Percentiles rank a stretch among this genome's conserved stretches.
These are phyloP conservation scores for Hydnomerulius pinastri DNA, from an alignment of 768 basidiomycete species.

Conservation along the genomic window DNA sequence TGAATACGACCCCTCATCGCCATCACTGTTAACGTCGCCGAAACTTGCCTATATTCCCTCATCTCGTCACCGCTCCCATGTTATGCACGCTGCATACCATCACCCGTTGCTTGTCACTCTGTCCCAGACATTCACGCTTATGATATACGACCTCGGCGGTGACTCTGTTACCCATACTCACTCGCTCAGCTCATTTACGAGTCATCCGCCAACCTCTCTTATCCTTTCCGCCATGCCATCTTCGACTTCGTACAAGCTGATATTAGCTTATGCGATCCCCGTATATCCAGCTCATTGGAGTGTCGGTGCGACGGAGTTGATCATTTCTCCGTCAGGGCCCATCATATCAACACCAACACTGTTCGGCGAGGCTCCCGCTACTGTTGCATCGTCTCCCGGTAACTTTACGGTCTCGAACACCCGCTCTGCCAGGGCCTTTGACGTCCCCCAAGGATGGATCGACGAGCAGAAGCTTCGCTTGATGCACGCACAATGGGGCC, in stretches of 20 bases:
- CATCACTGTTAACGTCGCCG: slow-evolving; percentile 40
- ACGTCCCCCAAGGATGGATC: slow-evolving; percentile 72
- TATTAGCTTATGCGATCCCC: slow-evolving; percentile 73
- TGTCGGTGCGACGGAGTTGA: slow-evolving; percentile 73
- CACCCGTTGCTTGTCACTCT: slow-evolving; percentile 77
- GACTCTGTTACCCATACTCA: slow-evolving; percentile 57
- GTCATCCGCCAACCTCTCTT: slow-evolving; percentile 78
- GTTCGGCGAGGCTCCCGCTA: slow-evolving; percentile 8
- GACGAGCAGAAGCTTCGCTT: slow-evolving; percentile 60
- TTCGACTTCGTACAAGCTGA: slow-evolving; percentile 62
- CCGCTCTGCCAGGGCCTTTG: slow-evolving; percentile 67
- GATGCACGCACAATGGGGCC: slow-evolving; percentile 77
- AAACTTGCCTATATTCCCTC: slow-evolving; percentile 52
- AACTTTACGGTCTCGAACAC: slow-evolving; percentile 55
- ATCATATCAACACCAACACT: slow-evolving; percentile 6
- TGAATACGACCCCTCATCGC: slow-evolving; percentile 48
- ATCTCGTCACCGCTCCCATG: slow-evolving; percentile 42
- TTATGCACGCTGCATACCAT: slow-evolving; percentile 72
- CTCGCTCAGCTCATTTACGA: slow-evolving; percentile 74
- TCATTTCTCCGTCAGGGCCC: slow-evolving; percentile 47
- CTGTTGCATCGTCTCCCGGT: slow-evolving; percentile 16
- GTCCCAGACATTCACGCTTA: slow-evolving; percentile 65
- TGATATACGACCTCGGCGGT: slow-evolving; percentile 68
- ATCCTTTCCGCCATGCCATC: slow-evolving; percentile 65
- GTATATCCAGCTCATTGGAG: slow-evolving; percentile 85